A percentile compares a stretch with the other conserved stretches of the same genome.
Evolutionary conservation across 192 early-diverging fungal genomes (phyloP).

Genomic region (Coemansia sp.): DNA sequence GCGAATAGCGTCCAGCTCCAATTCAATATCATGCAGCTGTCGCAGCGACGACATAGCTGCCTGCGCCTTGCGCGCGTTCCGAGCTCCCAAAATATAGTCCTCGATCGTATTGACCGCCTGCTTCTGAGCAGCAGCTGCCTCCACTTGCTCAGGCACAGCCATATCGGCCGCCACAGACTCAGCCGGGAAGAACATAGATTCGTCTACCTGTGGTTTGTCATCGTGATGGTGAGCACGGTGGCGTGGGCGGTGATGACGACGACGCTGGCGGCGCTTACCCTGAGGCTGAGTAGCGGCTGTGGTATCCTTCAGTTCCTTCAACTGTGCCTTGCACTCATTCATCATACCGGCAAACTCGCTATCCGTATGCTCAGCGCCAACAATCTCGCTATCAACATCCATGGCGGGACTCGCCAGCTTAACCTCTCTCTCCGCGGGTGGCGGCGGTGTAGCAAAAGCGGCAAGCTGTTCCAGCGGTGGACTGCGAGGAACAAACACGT

Average conservation of each 20-base stretch:
- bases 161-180: not conserved
- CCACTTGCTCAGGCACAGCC: not conserved
- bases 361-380: conserved; percentile 23
- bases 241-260: not conserved
- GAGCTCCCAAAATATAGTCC: conserved; percentile 26
- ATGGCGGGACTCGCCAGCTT: not conserved
- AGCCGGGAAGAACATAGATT: not conserved
- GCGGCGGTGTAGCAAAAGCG: not conserved
- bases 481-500: conserved; percentile 37
- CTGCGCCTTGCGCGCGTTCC: not conserved
- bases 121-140: not conserved
- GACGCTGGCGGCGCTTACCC: conserved; percentile 25
- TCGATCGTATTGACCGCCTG: conserved; percentile 21
- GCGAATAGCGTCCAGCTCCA: conserved; percentile 35
- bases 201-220: not conserved
- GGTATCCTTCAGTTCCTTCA: conserved; percentile 27
- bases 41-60: conserved; percentile 15
- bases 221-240: not conserved
- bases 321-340: conserved; percentile 41
- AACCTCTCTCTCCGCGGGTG: not conserved
- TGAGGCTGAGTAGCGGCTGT: not conserved
- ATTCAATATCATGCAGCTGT: conserved; percentile 22
- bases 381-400: conserved; percentile 5
- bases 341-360: conserved; percentile 41
- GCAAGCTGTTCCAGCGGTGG: conserved; percentile 13